phyloP scores from a whole-genome alignment of 257 asterid species.

The Solanum paucissectum region DNA sequence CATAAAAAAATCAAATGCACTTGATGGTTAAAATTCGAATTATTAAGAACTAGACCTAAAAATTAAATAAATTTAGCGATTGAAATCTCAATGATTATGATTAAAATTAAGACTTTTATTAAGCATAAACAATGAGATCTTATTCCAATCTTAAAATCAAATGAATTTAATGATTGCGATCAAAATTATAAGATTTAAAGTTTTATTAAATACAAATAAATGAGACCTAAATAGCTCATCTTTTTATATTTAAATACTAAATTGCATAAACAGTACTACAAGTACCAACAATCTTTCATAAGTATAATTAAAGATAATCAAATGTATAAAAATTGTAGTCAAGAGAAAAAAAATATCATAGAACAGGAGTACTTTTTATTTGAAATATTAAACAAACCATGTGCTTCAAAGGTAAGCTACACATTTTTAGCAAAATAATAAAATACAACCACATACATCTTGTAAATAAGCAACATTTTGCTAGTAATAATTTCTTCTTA shows the following conservation, averaged over 20 bases:
- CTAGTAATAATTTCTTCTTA: neutral
- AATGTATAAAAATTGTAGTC: neutral
- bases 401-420: neutral
- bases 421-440: neutral
- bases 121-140: no score
- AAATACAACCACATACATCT: neutral
- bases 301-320: neutral
- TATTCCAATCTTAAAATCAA: no score
- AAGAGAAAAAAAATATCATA: neutral
- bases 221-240: neutral
- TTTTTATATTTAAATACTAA: neutral
- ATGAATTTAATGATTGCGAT: no score
- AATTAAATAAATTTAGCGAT: no score
- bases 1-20: no score
- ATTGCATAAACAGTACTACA: neutral
- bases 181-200: no score
- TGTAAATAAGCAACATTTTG: neutral
- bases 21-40: no score
- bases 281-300: neutral
- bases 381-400: neutral
- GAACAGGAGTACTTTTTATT: neutral
- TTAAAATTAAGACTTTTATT: no score
- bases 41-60: no score
- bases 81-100: neutral
- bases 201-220: neutral